Evolutionary conservation across 2,329 filamentous ascomycete genomes (phyloP), one percentile per base, ranked within the genome.

Genomic region (Paradendryphiella salina): DNA sequence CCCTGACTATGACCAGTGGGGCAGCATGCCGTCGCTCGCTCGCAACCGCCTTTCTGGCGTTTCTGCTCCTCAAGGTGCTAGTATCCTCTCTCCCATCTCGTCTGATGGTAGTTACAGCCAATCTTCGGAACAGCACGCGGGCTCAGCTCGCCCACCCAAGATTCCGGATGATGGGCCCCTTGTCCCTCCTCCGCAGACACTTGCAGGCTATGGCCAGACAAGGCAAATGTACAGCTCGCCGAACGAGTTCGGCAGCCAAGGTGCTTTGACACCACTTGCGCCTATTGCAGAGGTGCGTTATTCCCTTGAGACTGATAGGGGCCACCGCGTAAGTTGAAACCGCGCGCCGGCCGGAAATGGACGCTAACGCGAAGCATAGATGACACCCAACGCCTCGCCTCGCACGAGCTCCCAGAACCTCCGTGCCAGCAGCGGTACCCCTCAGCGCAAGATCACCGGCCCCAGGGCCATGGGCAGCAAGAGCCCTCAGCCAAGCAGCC

Each of bases 141-240:
- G 70, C 14, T 78, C 80, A 14, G 75, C 80, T 11, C 75, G 80
- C 38, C 77, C 79, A n/a, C 77, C 80, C 13, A 82, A 82, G 63
- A 69, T 81, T 50, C 74, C 74, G 48, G 81, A 85, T 49, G 79
- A 83, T 17, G 83, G 82, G 0, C 83, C 84, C 5, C 72, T 86
- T 37, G 73, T 86, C 17, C 83, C 84, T 11, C 77, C 78, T 37
- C 74, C 76, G 29, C 72, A 69, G 72, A 64, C 69, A 2, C 68
- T 73, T 50, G 70, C 69, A 3, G 70, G 70, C 31, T 70, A 71
- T 38, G 70, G 70, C 33, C 69, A 72, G 52, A 67, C 70, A 3
- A 66, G 69, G 52, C 68, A 70, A 51, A 74, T 72, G 72, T 73
- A 71, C 53, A 72, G 64, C 60, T 65, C 61, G 29, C 66, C 67